A percentile compares a stretch with the other conserved stretches of the same genome.
phyloP scores from a whole-genome alignment of 257 asterid genomes.

The Solanum lycopersicoides region DNA sequence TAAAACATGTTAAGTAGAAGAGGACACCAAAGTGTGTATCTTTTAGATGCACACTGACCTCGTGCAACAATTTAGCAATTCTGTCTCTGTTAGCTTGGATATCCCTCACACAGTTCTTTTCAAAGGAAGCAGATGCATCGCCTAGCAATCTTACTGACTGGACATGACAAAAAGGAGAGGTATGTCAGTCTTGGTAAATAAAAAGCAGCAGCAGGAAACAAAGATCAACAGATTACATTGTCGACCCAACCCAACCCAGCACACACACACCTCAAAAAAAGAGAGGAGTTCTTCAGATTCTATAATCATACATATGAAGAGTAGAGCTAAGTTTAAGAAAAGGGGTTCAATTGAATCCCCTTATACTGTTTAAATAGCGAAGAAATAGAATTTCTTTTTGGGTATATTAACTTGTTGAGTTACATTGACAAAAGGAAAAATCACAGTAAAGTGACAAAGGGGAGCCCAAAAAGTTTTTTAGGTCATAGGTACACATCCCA shows the following conservation, averaged over 20 bases:
- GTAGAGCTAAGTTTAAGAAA: background rate
- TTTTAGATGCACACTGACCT: constrained; percentile 38
- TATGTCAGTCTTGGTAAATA: background rate
- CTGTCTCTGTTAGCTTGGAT: constrained; percentile 88
- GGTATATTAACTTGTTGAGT: background rate
- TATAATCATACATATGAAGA: background rate
- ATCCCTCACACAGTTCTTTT: constrained; percentile 91
- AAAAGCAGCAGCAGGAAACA: background rate
- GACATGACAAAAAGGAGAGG: background rate
- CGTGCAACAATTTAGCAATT: constrained; percentile 70
- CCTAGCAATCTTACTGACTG: constrained; percentile 91
- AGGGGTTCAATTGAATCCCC: background rate
- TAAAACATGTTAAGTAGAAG: background rate
- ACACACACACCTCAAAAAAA: background rate
- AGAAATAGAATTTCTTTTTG: background rate
- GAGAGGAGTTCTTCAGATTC: background rate
- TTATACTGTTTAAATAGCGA: background rate
- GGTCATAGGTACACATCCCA: background rate
- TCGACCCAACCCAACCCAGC: background rate
- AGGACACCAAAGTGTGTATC: background rate
- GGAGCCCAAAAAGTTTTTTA: background rate
- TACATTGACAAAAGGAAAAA: background rate
- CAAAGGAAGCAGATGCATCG: constrained; percentile 92
- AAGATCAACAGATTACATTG: background rate
- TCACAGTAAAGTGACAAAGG: background rate